Conservation (phyloP, 2,329 filamentous ascomycete species). For the Exophiala sideris region DNA sequence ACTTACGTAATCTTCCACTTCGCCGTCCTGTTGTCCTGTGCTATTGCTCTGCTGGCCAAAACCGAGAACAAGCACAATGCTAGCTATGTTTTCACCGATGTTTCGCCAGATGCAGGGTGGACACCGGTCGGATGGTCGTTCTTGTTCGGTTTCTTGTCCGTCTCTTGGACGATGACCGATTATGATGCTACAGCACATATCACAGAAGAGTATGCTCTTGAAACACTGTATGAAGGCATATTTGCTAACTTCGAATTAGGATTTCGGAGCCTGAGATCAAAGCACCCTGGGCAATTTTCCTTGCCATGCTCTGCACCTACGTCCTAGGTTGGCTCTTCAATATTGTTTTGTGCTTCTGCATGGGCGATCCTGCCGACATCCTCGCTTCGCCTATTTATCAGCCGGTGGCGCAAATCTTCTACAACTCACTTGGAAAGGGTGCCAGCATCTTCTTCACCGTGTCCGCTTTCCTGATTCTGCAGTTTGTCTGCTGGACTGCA, state of each 20-base stretch:
- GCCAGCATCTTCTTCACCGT: constrained; percentile 56
- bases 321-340: constrained; percentile 56
- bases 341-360: constrained; percentile 57
- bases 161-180: constrained; percentile 60
- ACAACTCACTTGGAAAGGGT: constrained; percentile 54
- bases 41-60: constrained; percentile 51
- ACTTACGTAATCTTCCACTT: constrained; percentile 58
- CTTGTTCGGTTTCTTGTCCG: constrained; percentile 59
- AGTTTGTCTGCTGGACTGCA: constrained; percentile 58
- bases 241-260: constrained; percentile 30
- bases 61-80: constrained; percentile 52
- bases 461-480: constrained; percentile 56
- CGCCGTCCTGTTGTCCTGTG: constrained; percentile 49
- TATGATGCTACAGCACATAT: constrained; percentile 50
- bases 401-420: constrained; percentile 57
- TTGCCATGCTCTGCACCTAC: constrained; percentile 57
- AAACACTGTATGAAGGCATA: constrained; percentile 13
- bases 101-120: constrained; percentile 54
- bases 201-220: constrained; percentile 45
- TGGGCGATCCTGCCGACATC: constrained; percentile 49
- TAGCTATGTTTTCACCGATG: constrained; percentile 54
- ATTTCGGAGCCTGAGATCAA: constrained; percentile 51
- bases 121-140: constrained; percentile 54
- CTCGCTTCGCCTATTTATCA: constrained; percentile 47
- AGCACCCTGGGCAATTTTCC: constrained; percentile 55